Base-by-base conservation (phyloP, 2,329 filamentous ascomycete genomes). In the Alternaria gaisen region DNA sequence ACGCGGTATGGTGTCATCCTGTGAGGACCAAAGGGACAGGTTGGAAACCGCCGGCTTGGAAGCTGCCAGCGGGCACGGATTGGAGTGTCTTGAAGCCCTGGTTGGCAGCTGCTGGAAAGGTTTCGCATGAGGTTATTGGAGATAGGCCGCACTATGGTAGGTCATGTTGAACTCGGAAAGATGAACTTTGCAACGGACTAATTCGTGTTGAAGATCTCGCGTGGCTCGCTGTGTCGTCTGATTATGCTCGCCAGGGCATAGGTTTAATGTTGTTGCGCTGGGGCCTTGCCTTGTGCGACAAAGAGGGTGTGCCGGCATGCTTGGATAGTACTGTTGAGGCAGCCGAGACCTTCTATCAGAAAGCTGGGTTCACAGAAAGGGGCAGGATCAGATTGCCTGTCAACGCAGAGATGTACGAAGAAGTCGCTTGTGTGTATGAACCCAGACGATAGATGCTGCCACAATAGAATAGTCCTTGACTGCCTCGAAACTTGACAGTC, bases 1-100 rank as follows among this genome's bases (percentile, higher is more conserved):
- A 55, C 26, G 60, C 60, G n/a, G 56, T 59, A 6, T 62, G 56
- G 56, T 38, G 18, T 18, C 51, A 62, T 47, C 50, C 56, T 18
- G 22, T 40, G n/a, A 18, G 32, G 16, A 20, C 18, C 22, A 34
- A 41, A 22, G 34, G 43, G 20, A 24, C 41, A 16, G 8, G 11
- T 11, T 56, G 40, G 20, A 56, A 26, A 44, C 44, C 32, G 43
- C 57, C 57, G 26, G n/a, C 40, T 26, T 59, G 56, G 56, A 55
- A 55, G 41, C 30, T 59, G 38, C 56, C 56, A n/a, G 36, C 30
- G n/a, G 57, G 53, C 8, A 60, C 55, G 6, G 60, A 62, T 36
- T 59, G 44, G 44, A 44, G n/a, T 9, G 51, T 59, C 16, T 41
- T 62, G 20, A 40, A 22, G n/a, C 50, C 50, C 11, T 62, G 60